These are phyloP conservation scores for Alternaria sp. DNA, from an alignment of 2,329 filamentous ascomycete species.

Conservation along the genomic window DNA sequence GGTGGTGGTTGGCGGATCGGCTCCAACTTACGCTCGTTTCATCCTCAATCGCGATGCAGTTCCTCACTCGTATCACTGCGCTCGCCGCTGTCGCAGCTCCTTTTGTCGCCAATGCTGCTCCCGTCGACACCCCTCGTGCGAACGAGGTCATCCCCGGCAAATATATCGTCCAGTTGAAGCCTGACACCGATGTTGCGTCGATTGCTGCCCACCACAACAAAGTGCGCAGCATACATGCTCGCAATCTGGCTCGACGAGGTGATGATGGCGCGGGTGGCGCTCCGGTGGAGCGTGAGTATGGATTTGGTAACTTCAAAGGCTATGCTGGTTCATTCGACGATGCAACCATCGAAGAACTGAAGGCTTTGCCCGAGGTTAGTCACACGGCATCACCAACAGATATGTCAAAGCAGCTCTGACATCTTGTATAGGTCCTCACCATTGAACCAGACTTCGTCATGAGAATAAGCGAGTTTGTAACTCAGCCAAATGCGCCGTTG, in stretches of 20 bases:
- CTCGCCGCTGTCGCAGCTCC: constrained; percentile 34
- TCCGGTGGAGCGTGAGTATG: constrained; percentile 40
- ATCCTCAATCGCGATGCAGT: constrained; percentile 32
- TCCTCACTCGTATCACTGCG: constrained; percentile 37
- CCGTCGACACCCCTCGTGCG: constrained; percentile 16
- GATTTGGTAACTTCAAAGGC: constrained; percentile 43
- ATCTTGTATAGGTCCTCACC: constrained; percentile 15
- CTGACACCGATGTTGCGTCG: constrained; percentile 37
- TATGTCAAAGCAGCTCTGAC: neutral
- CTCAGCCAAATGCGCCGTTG: constrained; percentile 37
- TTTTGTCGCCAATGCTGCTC: constrained; percentile 35
- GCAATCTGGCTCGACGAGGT: constrained; percentile 36
- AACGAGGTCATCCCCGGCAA: constrained; percentile 47
- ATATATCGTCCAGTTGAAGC: constrained; percentile 57
- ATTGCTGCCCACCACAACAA: constrained; percentile 37
- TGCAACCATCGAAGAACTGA: constrained; percentile 42
- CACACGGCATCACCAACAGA: neutral
- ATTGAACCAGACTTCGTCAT: constrained; percentile 42
- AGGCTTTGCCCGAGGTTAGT: constrained; percentile 37
- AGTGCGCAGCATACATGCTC: constrained; percentile 42
- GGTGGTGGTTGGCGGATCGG: neutral
- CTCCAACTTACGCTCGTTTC: neutral
- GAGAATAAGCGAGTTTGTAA: constrained; percentile 31
- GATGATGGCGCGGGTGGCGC: constrained; percentile 22
- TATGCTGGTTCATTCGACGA: constrained; percentile 45